A percentile compares a stretch with the other conserved stretches of the same genome.
Evolutionary conservation across 2,329 filamentous ascomycete species (phyloP).

Genomic region (Hymenoscyphus salicellus): DNA sequence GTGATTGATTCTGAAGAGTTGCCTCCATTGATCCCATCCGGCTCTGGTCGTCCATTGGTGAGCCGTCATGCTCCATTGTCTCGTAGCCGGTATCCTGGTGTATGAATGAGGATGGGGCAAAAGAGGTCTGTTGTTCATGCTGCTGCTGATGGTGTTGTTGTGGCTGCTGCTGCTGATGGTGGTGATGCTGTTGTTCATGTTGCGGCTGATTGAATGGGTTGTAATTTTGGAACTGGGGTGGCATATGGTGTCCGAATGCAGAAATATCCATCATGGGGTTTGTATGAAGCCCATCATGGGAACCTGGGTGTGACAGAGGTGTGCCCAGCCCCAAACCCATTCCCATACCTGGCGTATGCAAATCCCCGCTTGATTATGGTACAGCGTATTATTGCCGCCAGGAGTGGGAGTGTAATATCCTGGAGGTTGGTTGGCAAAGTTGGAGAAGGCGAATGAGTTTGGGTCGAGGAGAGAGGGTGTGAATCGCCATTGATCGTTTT

Average conservation of each 20-base stretch:
- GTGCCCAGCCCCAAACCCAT: conserved; percentile 57
- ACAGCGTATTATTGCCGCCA: conserved; percentile 74
- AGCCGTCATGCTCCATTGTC: conserved; percentile 71
- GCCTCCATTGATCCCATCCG: conserved; percentile 56
- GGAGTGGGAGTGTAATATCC: conserved; percentile 88
- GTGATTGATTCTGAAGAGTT: conserved; percentile 59
- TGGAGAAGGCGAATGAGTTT: conserved; percentile 75
- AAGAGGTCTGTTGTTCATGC: conserved; percentile 49
- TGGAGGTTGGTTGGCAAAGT: conserved; percentile 74
- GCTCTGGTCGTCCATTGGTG: conserved; percentile 60
- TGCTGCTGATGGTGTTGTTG: conserved; percentile 41
- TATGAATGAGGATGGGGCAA: conserved; percentile 75
- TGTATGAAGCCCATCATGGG: conserved; percentile 61
- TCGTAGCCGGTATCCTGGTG: conserved; percentile 80
- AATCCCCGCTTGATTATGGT: conserved; percentile 81
- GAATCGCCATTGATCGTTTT: conserved; percentile 80
- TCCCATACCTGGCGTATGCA: conserved; percentile 81
- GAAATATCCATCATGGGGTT: conserved; percentile 62
- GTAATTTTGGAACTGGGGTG: conserved; percentile 61
- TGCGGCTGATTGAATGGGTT: conserved; percentile 66
- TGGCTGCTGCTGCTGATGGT: conserved; percentile 39
- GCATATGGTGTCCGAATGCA: conserved; percentile 56
- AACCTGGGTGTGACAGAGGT: conserved; percentile 74
- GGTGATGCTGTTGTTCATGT: conserved; percentile 37
- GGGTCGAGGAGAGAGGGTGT: conserved; percentile 87